A percentile compares a stretch with the other conserved stretches of the same genome.
Evolutionary conservation across 2,329 filamentous ascomycete species (phyloP).

Genomic region (Chaetomium olivaceum): DNA sequence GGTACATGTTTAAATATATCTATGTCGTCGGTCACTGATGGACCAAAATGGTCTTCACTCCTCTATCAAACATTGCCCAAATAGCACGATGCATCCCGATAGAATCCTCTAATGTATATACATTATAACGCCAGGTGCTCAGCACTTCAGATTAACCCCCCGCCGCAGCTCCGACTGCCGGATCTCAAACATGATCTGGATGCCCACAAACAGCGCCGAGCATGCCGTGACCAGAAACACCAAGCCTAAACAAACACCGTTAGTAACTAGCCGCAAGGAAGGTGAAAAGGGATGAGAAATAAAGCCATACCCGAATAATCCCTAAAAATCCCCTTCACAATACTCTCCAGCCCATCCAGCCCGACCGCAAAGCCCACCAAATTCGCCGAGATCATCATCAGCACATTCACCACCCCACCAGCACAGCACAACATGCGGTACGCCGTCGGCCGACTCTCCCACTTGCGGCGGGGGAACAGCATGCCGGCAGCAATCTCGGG

Average conservation of each 20-base stretch:
- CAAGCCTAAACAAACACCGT: constrained; percentile 54
- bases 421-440: constrained; percentile 80
- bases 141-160: constrained; percentile 80
- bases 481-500: constrained; percentile 75
- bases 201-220: constrained; percentile 75
- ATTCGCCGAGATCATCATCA: constrained; percentile 97
- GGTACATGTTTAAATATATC: background rate
- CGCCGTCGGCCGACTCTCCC: constrained; percentile 65
- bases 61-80: background rate
- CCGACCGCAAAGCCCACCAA: constrained; percentile 94
- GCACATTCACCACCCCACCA: constrained; percentile 77
- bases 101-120: background rate
- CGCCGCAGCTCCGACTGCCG: constrained; percentile 79
- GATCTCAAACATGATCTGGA: constrained; percentile 96
- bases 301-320: constrained; percentile 64
- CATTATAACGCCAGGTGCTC: constrained; percentile 5
- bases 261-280: constrained; percentile 24
- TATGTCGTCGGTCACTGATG: background rate
- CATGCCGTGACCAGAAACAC: constrained; percentile 73
- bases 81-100: background rate
- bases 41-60: background rate
- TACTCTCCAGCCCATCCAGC: constrained; percentile 77
- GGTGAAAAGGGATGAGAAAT: constrained; percentile 11
- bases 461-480: constrained; percentile 72
- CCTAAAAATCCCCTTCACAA: constrained; percentile 73